Evolutionary conservation across 2,329 filamentous ascomycete genomes (phyloP).

Genomic region (Talaromyces sp.): DNA sequence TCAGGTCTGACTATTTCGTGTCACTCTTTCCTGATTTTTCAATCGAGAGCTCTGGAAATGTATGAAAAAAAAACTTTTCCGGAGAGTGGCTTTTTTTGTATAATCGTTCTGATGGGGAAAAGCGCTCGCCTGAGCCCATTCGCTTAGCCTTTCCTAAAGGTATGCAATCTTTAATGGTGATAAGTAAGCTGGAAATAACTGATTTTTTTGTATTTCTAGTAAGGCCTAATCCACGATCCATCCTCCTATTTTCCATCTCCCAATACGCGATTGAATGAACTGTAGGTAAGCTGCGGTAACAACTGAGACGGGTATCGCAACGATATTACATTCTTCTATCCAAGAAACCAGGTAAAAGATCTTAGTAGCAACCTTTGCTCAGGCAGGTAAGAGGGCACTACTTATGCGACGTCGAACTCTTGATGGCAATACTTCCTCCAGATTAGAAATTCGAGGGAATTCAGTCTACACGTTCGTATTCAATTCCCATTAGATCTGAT

Average conservation of each 20-base stretch:
- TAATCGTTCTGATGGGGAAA: background rate
- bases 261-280: background rate
- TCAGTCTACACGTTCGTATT: background rate
- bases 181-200: background rate
- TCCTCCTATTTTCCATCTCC: background rate
- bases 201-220: background rate
- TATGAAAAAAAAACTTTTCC: background rate
- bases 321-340: background rate
- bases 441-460: background rate
- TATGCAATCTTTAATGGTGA: background rate
- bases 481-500: background rate
- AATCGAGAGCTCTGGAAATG: background rate
- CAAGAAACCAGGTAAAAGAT: background rate
- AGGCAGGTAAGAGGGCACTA: background rate
- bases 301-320: background rate
- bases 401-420: background rate
- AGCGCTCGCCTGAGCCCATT: background rate
- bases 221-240: background rate
- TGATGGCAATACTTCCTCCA: background rate
- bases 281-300: background rate
- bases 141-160: background rate
- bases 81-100: background rate
- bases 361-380: background rate
- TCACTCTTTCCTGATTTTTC: background rate
- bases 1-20: background rate